Conservation (phyloP, 345 rosid species). For the Corymbia maculata region DNA sequence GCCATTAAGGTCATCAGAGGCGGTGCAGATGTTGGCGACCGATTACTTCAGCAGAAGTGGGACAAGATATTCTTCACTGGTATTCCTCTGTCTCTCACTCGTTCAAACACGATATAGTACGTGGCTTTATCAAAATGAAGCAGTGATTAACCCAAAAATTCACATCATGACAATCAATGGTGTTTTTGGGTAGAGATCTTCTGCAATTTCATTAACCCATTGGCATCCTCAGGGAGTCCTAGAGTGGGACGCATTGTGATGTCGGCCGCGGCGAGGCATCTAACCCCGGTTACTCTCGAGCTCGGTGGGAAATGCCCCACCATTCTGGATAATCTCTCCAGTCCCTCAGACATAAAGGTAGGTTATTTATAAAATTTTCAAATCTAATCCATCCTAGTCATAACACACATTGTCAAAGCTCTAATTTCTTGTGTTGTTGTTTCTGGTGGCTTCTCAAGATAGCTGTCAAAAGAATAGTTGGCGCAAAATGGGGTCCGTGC, state of each 20-base stretch:
- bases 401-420: neutral
- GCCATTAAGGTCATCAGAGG: slow-evolving; percentile 74
- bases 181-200: neutral
- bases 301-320: slow-evolving; percentile 87
- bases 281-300: slow-evolving; percentile 85
- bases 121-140: neutral
- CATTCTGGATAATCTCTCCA: slow-evolving; percentile 39
- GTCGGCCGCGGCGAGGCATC: slow-evolving; percentile 75
- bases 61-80: slow-evolving; percentile 96
- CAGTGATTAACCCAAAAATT: neutral
- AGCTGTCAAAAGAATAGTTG: slow-evolving; percentile 53
- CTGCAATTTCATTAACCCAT: neutral
- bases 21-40: slow-evolving; percentile 41
- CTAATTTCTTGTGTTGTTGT: neutral
- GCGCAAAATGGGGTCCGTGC: slow-evolving; percentile 85
- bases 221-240: slow-evolving; percentile 47
- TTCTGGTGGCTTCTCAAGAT: slow-evolving; percentile 13
- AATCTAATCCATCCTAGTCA: neutral
- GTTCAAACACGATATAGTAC: neutral
- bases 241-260: slow-evolving; percentile 53
- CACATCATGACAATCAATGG: neutral
- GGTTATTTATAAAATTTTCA: neutral
- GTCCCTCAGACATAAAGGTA: slow-evolving; percentile 46
- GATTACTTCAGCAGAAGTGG: slow-evolving; percentile 61
- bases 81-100: neutral